Evolutionary conservation across 2,329 filamentous ascomycete genomes (phyloP).

Genomic region (Penicillium sp.): DNA sequence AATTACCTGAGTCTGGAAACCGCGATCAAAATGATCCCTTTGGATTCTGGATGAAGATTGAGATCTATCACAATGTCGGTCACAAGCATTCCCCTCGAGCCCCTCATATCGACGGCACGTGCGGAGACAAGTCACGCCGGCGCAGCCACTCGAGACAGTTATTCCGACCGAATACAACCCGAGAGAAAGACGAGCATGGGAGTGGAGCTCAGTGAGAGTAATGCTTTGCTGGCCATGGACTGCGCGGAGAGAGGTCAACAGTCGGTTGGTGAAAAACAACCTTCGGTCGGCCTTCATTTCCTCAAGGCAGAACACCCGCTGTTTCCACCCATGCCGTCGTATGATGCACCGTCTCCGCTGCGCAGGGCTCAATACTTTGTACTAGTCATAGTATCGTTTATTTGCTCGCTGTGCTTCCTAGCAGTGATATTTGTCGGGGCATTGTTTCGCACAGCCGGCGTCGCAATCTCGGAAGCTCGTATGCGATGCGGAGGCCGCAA

Average conservation of each 20-base stretch:
- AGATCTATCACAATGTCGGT: slow-evolving; percentile 5
- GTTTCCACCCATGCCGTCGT: slow-evolving; percentile 80
- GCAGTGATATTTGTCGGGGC: slow-evolving; percentile 72
- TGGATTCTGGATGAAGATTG: background rate
- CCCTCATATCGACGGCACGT: slow-evolving; percentile 7
- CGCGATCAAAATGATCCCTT: slow-evolving; percentile 3
- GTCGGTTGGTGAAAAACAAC: slow-evolving; percentile 13
- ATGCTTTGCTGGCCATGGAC: background rate
- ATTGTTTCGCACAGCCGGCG: slow-evolving; percentile 64
- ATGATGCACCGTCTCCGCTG: slow-evolving; percentile 69
- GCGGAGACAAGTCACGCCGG: slow-evolving; percentile 8
- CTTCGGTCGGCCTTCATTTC: slow-evolving; percentile 5
- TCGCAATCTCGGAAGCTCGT: slow-evolving; percentile 51
- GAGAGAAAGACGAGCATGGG: background rate
- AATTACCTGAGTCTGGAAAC: background rate
- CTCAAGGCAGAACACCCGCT: slow-evolving; percentile 44
- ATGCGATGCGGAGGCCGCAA: slow-evolving; percentile 59
- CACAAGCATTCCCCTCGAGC: slow-evolving; percentile 9
- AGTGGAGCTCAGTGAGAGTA: background rate
- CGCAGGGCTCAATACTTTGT: slow-evolving; percentile 63
- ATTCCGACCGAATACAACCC: background rate
- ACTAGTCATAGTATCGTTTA: slow-evolving; percentile 67
- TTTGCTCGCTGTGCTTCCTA: slow-evolving; percentile 76
- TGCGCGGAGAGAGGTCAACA: background rate
- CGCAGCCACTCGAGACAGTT: background rate